Conservation (phyloP, 2,329 filamentous ascomycete genomes). For the Penicillium sp. region DNA sequence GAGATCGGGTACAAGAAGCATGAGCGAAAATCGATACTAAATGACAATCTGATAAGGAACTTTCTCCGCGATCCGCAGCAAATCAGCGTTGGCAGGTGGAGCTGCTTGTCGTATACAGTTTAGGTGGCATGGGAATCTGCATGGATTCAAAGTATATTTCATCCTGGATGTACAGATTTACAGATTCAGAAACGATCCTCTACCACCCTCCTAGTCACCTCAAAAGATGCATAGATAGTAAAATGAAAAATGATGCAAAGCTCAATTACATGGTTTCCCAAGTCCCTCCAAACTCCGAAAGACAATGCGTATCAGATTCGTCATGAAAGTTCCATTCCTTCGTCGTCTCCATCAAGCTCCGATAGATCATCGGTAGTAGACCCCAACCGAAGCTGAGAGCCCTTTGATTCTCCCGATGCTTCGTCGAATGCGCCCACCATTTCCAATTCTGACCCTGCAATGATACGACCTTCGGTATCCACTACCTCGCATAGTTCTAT, state of each 20-base stretch:
- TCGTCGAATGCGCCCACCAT: constrained; percentile 52
- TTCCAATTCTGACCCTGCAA: constrained; percentile 79
- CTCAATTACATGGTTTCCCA: constrained; percentile 1
- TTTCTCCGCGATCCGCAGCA: constrained; percentile 23
- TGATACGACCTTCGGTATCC: constrained; percentile 83
- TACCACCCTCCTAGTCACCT: no score
- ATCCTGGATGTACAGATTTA: no score
- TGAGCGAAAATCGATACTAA: constrained; percentile 74
- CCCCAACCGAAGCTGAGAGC: constrained; percentile 26
- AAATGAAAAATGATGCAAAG: not conserved
- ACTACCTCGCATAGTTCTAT: constrained; percentile 92
- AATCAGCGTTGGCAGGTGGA: constrained; percentile 15
- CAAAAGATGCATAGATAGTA: not conserved
- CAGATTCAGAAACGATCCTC: no score
- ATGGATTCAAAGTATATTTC: no score
- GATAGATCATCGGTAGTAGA: constrained; percentile 33
- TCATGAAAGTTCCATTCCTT: constrained; percentile 46
- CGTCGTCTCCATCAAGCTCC: constrained; percentile 46
- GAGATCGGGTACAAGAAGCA: constrained; percentile 42
- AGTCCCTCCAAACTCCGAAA: constrained; percentile 15
- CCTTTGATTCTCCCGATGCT: constrained; percentile 38
- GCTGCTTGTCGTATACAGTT: not conserved
- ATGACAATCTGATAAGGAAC: constrained; percentile 13
- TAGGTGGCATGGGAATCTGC: not conserved
- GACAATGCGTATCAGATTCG: constrained; percentile 18